phyloP scores from a whole-genome alignment of 2,329 filamentous ascomycete species.

The Calonectria crousiana region DNA sequence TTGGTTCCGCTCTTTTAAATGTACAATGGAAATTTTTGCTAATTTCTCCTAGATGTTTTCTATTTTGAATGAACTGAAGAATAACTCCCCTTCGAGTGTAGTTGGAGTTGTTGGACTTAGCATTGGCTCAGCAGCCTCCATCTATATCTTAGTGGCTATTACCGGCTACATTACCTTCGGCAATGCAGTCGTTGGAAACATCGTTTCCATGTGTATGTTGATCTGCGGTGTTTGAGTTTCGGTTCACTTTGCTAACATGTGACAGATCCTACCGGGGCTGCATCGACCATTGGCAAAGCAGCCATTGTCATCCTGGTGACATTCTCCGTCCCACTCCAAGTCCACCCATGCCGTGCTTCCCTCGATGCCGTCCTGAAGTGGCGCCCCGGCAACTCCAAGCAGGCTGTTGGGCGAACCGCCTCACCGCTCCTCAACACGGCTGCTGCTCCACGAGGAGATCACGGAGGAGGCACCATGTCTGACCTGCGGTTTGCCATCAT shows the following conservation, averaged over 20 bases:
- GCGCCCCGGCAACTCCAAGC: constrained; percentile 72
- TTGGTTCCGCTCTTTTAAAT: constrained; percentile 54
- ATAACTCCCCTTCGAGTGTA: constrained; percentile 81
- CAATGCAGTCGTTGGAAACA: constrained; percentile 89
- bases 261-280: constrained; percentile 62
- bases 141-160: constrained; percentile 92
- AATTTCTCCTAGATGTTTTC: constrained; percentile 85
- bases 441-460: constrained; percentile 59
- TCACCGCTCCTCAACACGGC: constrained; percentile 56
- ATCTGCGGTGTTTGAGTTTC: background rate
- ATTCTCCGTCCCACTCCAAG: constrained; percentile 95
- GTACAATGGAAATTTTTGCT: background rate
- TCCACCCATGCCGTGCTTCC: constrained; percentile 96
- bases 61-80: constrained; percentile 92
- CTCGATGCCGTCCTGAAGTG: constrained; percentile 95
- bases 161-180: constrained; percentile 98
- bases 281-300: constrained; percentile 91
- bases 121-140: constrained; percentile 86
- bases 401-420: constrained; percentile 52
- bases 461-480: constrained; percentile 74
- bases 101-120: constrained; percentile 84
- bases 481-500: constrained; percentile 91
- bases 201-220: constrained; percentile 87
- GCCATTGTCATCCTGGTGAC: constrained; percentile 97
- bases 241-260: constrained; percentile 35